phyloP scores from a whole-genome alignment of 768 basidiomycete species.

The Pleurotus ostreatus region DNA sequence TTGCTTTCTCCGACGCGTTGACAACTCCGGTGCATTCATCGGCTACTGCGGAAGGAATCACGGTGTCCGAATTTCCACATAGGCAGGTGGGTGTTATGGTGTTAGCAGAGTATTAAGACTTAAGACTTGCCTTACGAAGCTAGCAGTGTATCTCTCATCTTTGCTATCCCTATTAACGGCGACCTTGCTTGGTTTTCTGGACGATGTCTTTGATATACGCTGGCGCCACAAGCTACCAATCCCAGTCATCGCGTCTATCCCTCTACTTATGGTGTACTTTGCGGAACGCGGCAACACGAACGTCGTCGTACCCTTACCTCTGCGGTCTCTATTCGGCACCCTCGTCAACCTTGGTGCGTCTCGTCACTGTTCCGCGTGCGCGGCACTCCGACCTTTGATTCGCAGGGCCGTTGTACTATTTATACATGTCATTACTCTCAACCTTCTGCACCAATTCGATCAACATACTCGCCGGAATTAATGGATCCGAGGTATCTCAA shows the following conservation, averaged over 20 bases:
- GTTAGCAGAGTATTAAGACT: not conserved
- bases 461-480: slow-evolving; percentile 97
- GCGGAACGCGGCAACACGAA: slow-evolving; percentile 92
- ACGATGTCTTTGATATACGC: slow-evolving; percentile 97
- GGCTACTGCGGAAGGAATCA: slow-evolving; percentile 49
- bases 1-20: slow-evolving; percentile 81
- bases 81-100: slow-evolving; percentile 55
- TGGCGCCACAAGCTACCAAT: slow-evolving; percentile 99
- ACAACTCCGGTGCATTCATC: slow-evolving; percentile 34
- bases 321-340: slow-evolving; percentile 69
- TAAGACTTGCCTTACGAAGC: slow-evolving; percentile 33
- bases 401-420: slow-evolving; percentile 88
- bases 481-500: slow-evolving; percentile 94
- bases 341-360: slow-evolving; percentile 83
- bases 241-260: slow-evolving; percentile 92
- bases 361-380: not conserved
- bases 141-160: slow-evolving; percentile 90
- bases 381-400: not conserved
- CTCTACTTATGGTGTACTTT: slow-evolving; percentile 93
- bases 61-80: slow-evolving; percentile 70
- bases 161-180: slow-evolving; percentile 90
- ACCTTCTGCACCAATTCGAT: slow-evolving; percentile 98
- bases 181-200: slow-evolving; percentile 91
- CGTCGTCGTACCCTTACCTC: slow-evolving; percentile 85
- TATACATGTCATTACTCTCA: slow-evolving; percentile 94